Evolutionary conservation across 2,329 filamentous ascomycete species (phyloP), one percentile per base, ranked within the genome.

Genomic region (Emergomyces africanus): DNA sequence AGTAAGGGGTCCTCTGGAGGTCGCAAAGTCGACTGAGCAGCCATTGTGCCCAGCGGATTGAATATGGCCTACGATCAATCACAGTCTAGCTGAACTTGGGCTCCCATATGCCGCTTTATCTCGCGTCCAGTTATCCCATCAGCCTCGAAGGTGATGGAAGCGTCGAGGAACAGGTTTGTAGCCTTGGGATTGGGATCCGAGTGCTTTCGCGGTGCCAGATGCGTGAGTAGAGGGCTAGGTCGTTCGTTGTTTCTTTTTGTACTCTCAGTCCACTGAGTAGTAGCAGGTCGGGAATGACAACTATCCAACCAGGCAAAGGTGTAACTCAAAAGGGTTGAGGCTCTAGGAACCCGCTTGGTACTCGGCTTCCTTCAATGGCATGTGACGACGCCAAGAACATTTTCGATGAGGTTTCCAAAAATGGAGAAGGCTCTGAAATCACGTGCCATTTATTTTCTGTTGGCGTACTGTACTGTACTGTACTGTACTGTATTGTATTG

Each of bases 1-100:
- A 83, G 79, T 68, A 90, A 77, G 67, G 86, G 82, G 73, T 87
- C 84, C 72, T 88, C 82, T 5, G 57, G 62, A 66, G 79, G 78
- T 65, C 84, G 84, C 66, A 96, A 80, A 5, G 88, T 96, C 59
- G 92, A 96, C 77, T 95, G 91, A 64, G 81, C 87, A 63, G 90
- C 89, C 92, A 96, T 96, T 44, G 39, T 33, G 54, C 39, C 41
- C 4, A n/a, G 23, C 33, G 25, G n/a, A 44, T 44, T 15, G 15
- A 44, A 28, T 51, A n/a, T 20, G 9, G 9, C 14, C 28, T 51
- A 41, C 15, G 23, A 15, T 41, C 20, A 10, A 35, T 55, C 54
- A 20, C 54, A 44, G 18, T 14, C 15, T 25, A 23, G 37, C 39
- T 44, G 37, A 55, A 44, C 2, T 30, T 44, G 54, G 23, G 54